Evolutionary conservation across 129 eudicot species (phyloP), one percentile per base, ranked within the genome.

Genomic region (Dittrichia graveolens): DNA sequence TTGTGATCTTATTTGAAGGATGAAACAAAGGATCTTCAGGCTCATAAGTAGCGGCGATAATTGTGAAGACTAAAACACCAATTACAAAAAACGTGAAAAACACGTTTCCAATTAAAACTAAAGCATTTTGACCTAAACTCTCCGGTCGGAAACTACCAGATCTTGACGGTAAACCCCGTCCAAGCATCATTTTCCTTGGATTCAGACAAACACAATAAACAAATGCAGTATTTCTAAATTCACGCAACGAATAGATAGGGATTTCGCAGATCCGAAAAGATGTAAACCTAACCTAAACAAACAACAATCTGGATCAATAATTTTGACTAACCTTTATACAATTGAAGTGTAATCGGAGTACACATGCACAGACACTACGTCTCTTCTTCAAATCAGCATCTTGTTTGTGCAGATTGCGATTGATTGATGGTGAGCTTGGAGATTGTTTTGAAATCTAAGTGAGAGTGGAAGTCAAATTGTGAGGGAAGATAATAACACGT

Each of bases 1-100:
- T 83, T 37, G 98, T 83, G 38, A 92, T 85, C 76, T 87, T 89
- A 49, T 84, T 67, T 7, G 98, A 83, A 49, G 96, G 89, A 74
- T 83, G 87, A 48, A 89, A 87, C 62, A 87, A 66, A 0, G 96
- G 96, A 71, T 87, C 98, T 69, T 93, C 96, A 9, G 96, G 98
- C 57, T 89, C 84, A 14, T 93, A 93, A 60, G 90, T 93, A 7
- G 92, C 92, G 3, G 98, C 95, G 5, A 93, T 87, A 5, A 93
- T 75, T 2, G 98, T 93, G 73, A 93, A 89, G 18, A 93, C 75
- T 71, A 93, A 80, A 2, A 89, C 96, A 45, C 88, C 95, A 56
- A 87, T 37, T 7, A 89, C 96, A 53, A 93, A 89, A 11, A 87
- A 24, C 67, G 83, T 73, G 81, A 93, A 93, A 75, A 96, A 87